phyloP scores from a whole-genome alignment of 129 eudicot species.

The Centrapalus pauciflorus region DNA sequence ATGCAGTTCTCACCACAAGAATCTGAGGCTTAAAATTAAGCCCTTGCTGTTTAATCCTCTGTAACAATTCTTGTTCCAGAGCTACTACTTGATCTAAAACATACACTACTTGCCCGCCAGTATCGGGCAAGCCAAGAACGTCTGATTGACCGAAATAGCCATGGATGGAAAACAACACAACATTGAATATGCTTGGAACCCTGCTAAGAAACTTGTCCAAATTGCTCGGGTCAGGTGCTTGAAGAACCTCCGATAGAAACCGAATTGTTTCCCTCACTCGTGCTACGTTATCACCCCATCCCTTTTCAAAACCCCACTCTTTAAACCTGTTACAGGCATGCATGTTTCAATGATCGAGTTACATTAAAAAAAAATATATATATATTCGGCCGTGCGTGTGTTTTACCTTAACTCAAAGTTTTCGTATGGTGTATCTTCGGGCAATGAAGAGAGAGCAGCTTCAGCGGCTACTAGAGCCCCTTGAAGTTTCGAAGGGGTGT shows the following conservation, averaged over 20 bases:
- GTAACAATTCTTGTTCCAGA: slow-evolving; percentile 80
- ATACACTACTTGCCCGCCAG: slow-evolving; percentile 97
- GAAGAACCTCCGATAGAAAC: slow-evolving; percentile 70
- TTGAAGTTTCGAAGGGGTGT: slow-evolving; percentile 76
- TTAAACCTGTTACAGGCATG: slow-evolving; percentile 63
- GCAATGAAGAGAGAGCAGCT: slow-evolving; percentile 63
- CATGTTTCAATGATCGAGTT: neutral
- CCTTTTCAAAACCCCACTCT: slow-evolving; percentile 98
- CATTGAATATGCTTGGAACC: slow-evolving; percentile 72
- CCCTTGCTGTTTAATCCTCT: slow-evolving; percentile 85
- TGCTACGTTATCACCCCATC: slow-evolving; percentile 92
- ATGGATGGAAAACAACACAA: slow-evolving; percentile 83
- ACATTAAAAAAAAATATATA: neutral
- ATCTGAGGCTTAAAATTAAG: slow-evolving; percentile 90
- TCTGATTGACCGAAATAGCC: slow-evolving; percentile 95
- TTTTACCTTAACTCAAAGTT: slow-evolving; percentile 74
- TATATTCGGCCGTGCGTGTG: no score
- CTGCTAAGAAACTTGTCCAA: slow-evolving; percentile 69
- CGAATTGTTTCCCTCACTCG: slow-evolving; percentile 70
- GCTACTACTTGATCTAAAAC: slow-evolving; percentile 98
- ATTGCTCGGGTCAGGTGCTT: slow-evolving; percentile 85
- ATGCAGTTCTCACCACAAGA: slow-evolving; percentile 75
- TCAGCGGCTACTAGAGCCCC: slow-evolving; percentile 69
- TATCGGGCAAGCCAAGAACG: slow-evolving; percentile 98
- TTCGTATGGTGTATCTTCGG: slow-evolving; percentile 62